Conservation (phyloP, 2,329 filamentous ascomycete genomes). For the Exophiala xenobiotica region DNA sequence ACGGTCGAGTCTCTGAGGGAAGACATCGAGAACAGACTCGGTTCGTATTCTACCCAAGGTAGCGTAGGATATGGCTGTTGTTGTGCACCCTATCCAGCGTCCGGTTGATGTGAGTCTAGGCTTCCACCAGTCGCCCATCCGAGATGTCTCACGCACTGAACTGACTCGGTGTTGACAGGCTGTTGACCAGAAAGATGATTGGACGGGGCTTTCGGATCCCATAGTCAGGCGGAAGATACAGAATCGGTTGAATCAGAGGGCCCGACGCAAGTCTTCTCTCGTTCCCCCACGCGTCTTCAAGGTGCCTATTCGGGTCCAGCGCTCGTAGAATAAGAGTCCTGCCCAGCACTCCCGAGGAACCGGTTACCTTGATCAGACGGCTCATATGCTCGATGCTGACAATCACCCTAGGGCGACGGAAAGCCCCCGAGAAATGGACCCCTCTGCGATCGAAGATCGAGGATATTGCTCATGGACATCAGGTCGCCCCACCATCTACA, state of each 20-base stretch:
- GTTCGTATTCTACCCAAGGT: no score
- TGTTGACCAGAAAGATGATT: constrained; percentile 1
- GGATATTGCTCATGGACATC: constrained; percentile 5
- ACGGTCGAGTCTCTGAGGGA: no score
- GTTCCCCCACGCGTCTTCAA: background rate
- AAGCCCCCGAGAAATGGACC: constrained; percentile 1
- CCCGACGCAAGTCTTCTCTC: constrained; percentile 6
- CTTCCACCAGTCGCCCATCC: no score
- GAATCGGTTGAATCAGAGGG: constrained; percentile 13
- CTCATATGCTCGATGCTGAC: no score
- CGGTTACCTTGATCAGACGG: no score
- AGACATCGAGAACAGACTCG: no score
- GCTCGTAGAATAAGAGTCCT: background rate
- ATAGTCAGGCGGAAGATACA: constrained; percentile 2
- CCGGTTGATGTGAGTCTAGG: no score
- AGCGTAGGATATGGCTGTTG: no score
- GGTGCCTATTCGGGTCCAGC: background rate
- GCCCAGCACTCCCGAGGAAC: no score
- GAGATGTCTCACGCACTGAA: background rate
- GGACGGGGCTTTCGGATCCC: constrained; percentile 2
- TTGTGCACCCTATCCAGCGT: no score
- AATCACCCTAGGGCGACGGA: background rate
- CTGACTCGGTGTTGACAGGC: background rate
- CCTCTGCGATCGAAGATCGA: constrained; percentile 6
- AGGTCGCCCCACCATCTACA: background rate